phyloP scores from a whole-genome alignment of 345 rosid species.

The Excoecaria cochinchinensis region DNA sequence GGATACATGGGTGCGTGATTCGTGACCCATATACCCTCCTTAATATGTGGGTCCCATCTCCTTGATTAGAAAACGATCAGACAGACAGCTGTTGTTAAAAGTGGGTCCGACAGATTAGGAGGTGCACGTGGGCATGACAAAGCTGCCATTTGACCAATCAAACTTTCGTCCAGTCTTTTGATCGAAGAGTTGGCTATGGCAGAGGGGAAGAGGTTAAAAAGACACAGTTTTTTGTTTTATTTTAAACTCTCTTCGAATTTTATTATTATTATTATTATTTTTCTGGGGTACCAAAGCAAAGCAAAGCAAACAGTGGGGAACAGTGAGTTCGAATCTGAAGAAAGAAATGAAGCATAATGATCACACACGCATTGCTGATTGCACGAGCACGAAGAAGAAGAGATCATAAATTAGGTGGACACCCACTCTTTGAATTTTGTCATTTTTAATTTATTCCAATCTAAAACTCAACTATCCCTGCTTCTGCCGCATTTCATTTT shows the following conservation, averaged over 20 bases:
- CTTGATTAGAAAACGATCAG: background rate
- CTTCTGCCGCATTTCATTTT: background rate
- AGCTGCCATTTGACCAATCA: slow-evolving; percentile 33
- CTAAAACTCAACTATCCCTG: background rate
- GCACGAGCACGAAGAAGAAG: background rate
- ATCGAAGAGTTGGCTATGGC: background rate
- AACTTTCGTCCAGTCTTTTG: slow-evolving; percentile 10
- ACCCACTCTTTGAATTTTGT: background rate
- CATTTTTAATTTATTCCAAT: background rate
- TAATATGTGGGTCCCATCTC: slow-evolving; percentile 6
- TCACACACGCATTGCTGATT: background rate
- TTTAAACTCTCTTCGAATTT: too few relatives aligned
- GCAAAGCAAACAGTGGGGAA: background rate
- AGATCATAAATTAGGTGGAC: background rate
- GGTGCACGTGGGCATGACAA: slow-evolving; percentile 34
- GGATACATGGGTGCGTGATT: background rate
- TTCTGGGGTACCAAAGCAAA: background rate
- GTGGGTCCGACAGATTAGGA: slow-evolving; percentile 17
- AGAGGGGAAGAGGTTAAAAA: background rate
- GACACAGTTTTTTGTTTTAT: too few relatives aligned
- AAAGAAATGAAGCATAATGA: background rate
- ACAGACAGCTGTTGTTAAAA: slow-evolving; percentile 1
- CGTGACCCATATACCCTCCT: background rate
- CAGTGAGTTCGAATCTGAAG: background rate
- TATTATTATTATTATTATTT: background rate